A percentile compares a stretch with the other conserved stretches of the same genome.
These are phyloP conservation scores for Umbilicaria muhlenbergii DNA, from an alignment of 495 filamentous ascomycete species.

Conservation along the genomic window DNA sequence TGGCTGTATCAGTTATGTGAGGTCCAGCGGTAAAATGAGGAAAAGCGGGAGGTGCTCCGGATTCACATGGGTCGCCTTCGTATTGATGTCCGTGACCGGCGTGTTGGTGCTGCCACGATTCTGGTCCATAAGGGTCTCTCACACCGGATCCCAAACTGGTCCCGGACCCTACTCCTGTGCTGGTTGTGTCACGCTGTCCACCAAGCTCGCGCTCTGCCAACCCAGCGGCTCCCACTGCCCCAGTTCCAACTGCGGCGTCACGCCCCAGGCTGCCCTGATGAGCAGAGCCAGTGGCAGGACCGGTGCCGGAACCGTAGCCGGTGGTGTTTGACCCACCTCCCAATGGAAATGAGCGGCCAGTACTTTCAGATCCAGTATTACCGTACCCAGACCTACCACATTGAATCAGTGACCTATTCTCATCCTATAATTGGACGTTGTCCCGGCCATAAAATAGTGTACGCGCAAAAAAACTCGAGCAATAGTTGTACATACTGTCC, in stretches of 20 bases:
- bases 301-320: constrained; percentile 23
- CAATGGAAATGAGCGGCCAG: constrained; percentile 14
- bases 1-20: constrained; percentile 27
- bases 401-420: not conserved
- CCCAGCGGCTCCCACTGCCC: not conserved
- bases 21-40: constrained; percentile 22
- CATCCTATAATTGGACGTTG: not conserved
- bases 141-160: constrained; percentile 1
- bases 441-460: too few species aligned
- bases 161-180: not conserved
- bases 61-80: constrained; percentile 18
- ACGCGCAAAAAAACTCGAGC: too few species aligned
- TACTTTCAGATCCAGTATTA: constrained; percentile 6
- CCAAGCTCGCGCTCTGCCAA: not conserved
- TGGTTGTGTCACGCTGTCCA: not conserved
- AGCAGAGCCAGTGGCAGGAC: constrained; percentile 8
- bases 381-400: too few species aligned
- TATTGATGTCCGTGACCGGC: constrained; percentile 10
- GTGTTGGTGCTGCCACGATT: constrained; percentile 27
- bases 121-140: constrained; percentile 14
- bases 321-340: constrained; percentile 5
- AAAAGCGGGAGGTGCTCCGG: constrained; percentile 15
- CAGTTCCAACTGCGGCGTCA: not conserved
- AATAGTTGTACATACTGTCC: not conserved
- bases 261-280: constrained; percentile 21